phyloP scores from a whole-genome alignment of 805 yeast genomes.

The Ogataea nakhonphanomensis region DNA sequence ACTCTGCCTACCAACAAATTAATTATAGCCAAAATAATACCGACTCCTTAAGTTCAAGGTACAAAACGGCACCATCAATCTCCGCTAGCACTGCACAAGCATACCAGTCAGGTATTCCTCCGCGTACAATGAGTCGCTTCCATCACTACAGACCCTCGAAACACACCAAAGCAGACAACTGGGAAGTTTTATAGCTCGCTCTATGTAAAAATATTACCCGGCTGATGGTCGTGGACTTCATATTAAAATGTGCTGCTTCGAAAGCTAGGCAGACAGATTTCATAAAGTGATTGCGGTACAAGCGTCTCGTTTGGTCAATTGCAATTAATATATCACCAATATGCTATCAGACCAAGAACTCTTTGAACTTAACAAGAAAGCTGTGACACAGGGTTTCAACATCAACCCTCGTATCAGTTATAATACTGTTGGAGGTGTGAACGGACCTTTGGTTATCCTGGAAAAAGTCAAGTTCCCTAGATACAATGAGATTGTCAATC shows the following conservation, averaged over 20 bases:
- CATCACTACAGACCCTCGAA: constrained; percentile 5
- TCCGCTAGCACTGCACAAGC: constrained; percentile 13
- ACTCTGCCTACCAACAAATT: constrained; percentile 16
- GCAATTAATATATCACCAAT: constrained; percentile 4
- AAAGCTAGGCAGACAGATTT: constrained; percentile 14
- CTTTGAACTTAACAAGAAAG: constrained; percentile 80
- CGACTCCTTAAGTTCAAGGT: constrained; percentile 4
- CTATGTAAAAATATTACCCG: constrained; percentile 4
- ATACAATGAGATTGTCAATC: constrained; percentile 93
- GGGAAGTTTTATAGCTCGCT: constrained; percentile 24
- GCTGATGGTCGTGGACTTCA: constrained; percentile 8
- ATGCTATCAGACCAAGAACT: constrained; percentile 41
- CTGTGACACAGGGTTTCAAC: constrained; percentile 87
- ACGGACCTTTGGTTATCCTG: constrained; percentile 93
- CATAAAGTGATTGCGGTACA: constrained; percentile 7
- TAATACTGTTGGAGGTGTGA: constrained; percentile 97
- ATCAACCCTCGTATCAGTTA: constrained; percentile 88
- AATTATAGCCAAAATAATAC: neutral
- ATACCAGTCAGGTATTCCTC: constrained; percentile 8
- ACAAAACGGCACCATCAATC: constrained; percentile 13
- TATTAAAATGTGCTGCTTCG: constrained; percentile 13
- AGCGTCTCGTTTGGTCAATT: constrained; percentile 9
- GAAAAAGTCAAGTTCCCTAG: constrained; percentile 86
- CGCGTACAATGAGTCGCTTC: constrained; percentile 5
- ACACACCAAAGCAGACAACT: constrained; percentile 15